These are phyloP conservation scores for Talaromyces sp. DNA, from an alignment of 2,329 filamentous ascomycete species.

Conservation along the genomic window DNA sequence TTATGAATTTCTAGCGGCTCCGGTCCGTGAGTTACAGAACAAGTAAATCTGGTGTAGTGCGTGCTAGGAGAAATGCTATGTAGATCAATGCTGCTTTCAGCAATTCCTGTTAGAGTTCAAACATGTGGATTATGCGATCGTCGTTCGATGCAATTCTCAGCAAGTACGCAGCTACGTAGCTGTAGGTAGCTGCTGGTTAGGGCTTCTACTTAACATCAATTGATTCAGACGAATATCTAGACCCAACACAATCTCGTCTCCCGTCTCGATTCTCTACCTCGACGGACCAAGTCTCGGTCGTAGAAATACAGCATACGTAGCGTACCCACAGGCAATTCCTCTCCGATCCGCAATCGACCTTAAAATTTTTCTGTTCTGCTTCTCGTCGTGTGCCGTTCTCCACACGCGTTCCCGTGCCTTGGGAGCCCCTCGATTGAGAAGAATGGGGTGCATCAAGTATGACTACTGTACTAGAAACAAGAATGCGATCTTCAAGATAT, in stretches of 20 bases:
- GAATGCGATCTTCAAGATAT: constrained; percentile 1
- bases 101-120: constrained; percentile 7
- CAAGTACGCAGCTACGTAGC: background rate
- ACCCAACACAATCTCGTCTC: background rate
- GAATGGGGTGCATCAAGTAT: background rate
- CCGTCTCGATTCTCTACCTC: no score
- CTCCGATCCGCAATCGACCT: constrained; percentile 5
- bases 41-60: background rate
- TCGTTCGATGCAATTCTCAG: background rate
- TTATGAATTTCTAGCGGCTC: background rate
- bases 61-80: constrained; percentile 5
- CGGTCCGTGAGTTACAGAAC: no score
- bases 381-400: constrained; percentile 6
- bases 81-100: background rate
- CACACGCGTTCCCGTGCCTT: constrained; percentile 6
- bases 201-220: background rate
- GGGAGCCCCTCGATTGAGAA: background rate
- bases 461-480: background rate
- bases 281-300: background rate
- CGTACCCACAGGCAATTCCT: background rate
- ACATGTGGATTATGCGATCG: constrained; percentile 5
- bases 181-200: background rate
- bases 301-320: background rate
- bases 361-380: constrained; percentile 3
- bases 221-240: background rate